phyloP scores from a whole-genome alignment of 495 filamentous ascomycete species.

The Penicillium riverlandense region DNA sequence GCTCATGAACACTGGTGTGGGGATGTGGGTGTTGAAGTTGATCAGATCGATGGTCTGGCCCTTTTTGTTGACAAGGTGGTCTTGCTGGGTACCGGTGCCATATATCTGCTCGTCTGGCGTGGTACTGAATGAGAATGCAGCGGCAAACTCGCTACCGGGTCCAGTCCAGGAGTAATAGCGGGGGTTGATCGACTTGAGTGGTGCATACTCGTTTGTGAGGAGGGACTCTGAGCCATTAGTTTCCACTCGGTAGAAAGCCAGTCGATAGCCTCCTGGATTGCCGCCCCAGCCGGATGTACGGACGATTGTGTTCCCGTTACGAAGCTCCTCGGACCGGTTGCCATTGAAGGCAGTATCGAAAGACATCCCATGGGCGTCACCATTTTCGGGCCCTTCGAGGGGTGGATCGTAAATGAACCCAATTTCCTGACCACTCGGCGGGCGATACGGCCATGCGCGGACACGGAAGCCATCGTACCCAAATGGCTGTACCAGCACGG shows the following conservation, averaged over 20 bases:
- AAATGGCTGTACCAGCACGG: conserved; percentile 21
- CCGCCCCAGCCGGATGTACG: conserved; percentile 21
- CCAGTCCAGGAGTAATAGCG: conserved; percentile 19
- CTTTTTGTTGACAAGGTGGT: conserved; percentile 22
- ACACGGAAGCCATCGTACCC: conserved; percentile 25
- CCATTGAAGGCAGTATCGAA: conserved; percentile 16
- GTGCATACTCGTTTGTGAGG: conserved; percentile 25
- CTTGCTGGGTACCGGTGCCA: conserved; percentile 24
- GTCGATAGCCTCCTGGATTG: conserved; percentile 18
- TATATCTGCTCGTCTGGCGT: conserved; percentile 23
- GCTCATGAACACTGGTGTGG: conserved; percentile 20
- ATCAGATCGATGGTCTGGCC: conserved; percentile 17
- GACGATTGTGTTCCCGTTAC: conserved; percentile 21
- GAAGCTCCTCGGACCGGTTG: conserved; percentile 10
- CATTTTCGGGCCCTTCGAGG: conserved; percentile 20
- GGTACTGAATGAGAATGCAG: conserved; percentile 22
- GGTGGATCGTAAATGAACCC: conserved; percentile 24
- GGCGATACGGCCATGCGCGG: conserved; percentile 21
- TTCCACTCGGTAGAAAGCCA: conserved; percentile 19
- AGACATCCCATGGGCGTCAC: conserved; percentile 12
- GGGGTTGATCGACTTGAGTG: conserved; percentile 22
- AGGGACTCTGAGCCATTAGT: conserved; percentile 17
- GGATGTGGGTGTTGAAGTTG: conserved; percentile 23
- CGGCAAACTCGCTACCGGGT: conserved; percentile 17
- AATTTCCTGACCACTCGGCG: conserved; percentile 18